Base-by-base conservation (phyloP, 2,329 filamentous ascomycete genomes). In the Talaromyces sp. region DNA sequence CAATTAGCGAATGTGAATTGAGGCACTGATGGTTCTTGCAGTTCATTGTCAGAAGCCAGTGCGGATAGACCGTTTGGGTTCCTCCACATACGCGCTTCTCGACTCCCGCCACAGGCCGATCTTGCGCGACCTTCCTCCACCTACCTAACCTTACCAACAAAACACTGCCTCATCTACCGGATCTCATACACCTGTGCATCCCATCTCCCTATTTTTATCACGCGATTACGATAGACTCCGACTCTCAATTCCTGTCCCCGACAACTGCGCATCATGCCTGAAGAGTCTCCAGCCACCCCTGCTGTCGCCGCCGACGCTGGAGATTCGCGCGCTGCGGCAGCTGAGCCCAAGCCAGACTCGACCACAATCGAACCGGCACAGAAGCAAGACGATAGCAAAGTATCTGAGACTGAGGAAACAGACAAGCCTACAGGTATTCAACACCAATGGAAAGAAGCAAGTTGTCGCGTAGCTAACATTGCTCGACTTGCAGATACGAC, bases 251-350 rank as follows among this genome's bases (percentile, higher is more conserved):
- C 25, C 25, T 48, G 28, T 5, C n/a, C 25, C 25, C 45, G 43
- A 33, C n/a, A 21, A 15, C 28, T 33, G 67, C 64, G 64, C 65
- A 71, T 63, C 62, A 77, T 76, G 69, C 70, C 74, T 61, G 75
- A 77, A 58, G 69, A 72, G 58, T 69, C 69, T 52, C 67, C 69
- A 63, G 66, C 70, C 59, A 62, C 69, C 60, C 61, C 67, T 62
- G 63, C 67, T 60, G 63, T 69, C 58, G 66, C 63, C 52, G 57
- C 67, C 54, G 67, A 67, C 59, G 66, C 66, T 61, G 66, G 61
- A 60, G 69, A 73, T 64, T 66, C 67, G 65, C 69, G 62, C 63
- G 64, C 63, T 60, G 60, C 64, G 52, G 58, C 65, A 59, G 62
- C 65, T 60, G 68, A 71, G 57, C 36, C 65, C 52, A 64, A 68